These are phyloP conservation scores for Scleroderma citrinum DNA, from an alignment of 768 basidiomycete genomes.

Conservation along the genomic window DNA sequence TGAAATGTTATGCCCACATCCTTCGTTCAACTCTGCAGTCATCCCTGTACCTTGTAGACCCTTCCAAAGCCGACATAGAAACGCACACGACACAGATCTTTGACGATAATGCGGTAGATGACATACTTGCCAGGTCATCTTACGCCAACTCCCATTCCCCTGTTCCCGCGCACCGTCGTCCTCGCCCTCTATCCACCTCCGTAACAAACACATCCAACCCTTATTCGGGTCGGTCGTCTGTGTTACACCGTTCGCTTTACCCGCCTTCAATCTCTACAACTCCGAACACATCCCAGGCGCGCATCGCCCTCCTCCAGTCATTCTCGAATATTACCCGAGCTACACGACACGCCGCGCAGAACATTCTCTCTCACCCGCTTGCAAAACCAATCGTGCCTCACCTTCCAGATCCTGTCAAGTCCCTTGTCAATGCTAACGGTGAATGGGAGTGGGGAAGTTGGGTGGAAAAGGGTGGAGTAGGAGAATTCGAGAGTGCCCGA, in stretches of 20 bases:
- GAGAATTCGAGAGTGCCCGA: constrained; percentile 93
- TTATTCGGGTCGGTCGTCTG: constrained; percentile 63
- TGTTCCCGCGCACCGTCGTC: constrained; percentile 76
- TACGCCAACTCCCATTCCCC: constrained; percentile 75
- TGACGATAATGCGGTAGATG: constrained; percentile 81
- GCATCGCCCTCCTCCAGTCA: constrained; percentile 81
- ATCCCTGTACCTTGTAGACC: constrained; percentile 85
- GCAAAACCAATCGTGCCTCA: constrained; percentile 96
- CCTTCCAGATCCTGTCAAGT: constrained; percentile 89
- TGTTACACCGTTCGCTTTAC: constrained; percentile 71
- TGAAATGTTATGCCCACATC: constrained; percentile 73
- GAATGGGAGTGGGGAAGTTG: constrained; percentile 92
- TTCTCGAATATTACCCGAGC: constrained; percentile 93
- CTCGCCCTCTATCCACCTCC: constrained; percentile 51
- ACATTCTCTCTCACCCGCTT: constrained; percentile 90
- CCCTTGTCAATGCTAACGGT: constrained; percentile 83
- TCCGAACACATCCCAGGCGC: constrained; percentile 61
- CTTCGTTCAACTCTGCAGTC: constrained; percentile 84
- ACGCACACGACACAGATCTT: constrained; percentile 83
- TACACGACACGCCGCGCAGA: constrained; percentile 89
- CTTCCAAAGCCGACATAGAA: constrained; percentile 88
- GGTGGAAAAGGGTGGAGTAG: constrained; percentile 90
- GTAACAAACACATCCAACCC: constrained; percentile 37
- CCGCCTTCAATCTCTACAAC: constrained; percentile 46
- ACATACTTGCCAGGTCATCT: constrained; percentile 76